phyloP scores from a whole-genome alignment of 768 basidiomycete species.

The Mycena galopus region DNA sequence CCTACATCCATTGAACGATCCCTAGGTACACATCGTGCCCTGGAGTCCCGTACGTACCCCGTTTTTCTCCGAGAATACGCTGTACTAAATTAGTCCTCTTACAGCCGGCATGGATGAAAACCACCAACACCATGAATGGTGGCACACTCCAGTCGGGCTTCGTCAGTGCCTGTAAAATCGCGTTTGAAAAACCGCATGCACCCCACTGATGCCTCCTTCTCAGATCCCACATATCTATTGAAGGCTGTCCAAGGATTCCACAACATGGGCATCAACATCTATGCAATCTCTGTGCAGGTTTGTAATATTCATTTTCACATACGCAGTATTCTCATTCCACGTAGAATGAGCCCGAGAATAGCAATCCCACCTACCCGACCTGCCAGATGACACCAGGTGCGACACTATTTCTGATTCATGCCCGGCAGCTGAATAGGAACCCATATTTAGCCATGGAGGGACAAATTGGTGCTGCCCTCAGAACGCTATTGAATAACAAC shows the following conservation, averaged over 20 bases:
- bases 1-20: not conserved
- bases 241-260: conserved; percentile 80
- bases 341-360: conserved; percentile 66
- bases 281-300: conserved; percentile 71
- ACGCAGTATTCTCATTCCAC: too few species aligned
- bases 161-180: conserved; percentile 53
- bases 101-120: conserved; percentile 88
- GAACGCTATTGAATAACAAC: conserved; percentile 73
- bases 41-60: conserved; percentile 76
- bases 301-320: not conserved
- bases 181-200: not conserved
- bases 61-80: not conserved
- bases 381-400: conserved; percentile 62
- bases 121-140: conserved; percentile 76
- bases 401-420: not conserved
- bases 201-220: not conserved
- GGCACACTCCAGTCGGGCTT: conserved; percentile 57
- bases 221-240: conserved; percentile 80
- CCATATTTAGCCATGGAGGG: conserved; percentile 60
- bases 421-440: not conserved
- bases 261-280: conserved; percentile 68
- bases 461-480: conserved; percentile 66
- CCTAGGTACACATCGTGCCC: conserved; percentile 67
- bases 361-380: conserved; percentile 78
- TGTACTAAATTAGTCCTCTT: not conserved